A percentile compares a stretch with the other conserved stretches of the same genome.
These are phyloP conservation scores for Boletus sp. DNA, from an alignment of 768 basidiomycete genomes.

Conservation along the genomic window DNA sequence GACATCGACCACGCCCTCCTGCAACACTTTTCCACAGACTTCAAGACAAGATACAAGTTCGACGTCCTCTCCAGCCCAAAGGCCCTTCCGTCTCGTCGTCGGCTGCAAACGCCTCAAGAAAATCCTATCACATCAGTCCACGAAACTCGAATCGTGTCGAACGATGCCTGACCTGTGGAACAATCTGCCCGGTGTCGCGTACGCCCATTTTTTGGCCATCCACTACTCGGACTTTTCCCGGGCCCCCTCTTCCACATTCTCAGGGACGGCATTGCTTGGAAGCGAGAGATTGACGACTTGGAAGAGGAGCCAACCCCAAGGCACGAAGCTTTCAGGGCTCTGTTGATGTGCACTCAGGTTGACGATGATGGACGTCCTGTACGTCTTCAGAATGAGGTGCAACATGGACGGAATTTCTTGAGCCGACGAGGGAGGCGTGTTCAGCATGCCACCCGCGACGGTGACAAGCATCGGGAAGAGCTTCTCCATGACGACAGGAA, in stretches of 20 bases:
- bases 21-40: too few relatives aligned
- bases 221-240: slow-evolving; percentile 85
- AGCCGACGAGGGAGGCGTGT: slow-evolving; percentile 53
- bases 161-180: slow-evolving; percentile 59
- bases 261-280: slow-evolving; percentile 63
- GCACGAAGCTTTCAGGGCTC: slow-evolving; percentile 68
- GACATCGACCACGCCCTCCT: too few relatives aligned
- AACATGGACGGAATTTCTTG: slow-evolving; percentile 82
- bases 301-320: slow-evolving; percentile 86
- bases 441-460: slow-evolving; percentile 71
- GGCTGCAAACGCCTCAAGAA: too few relatives aligned
- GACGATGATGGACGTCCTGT: slow-evolving; percentile 78
- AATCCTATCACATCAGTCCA: slow-evolving; percentile 6
- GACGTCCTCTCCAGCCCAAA: too few relatives aligned
- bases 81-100: too few relatives aligned
- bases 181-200: slow-evolving; percentile 70
- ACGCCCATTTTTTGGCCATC: slow-evolving; percentile 94
- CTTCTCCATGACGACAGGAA: slow-evolving; percentile 56
- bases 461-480: slow-evolving; percentile 74
- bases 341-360: slow-evolving; percentile 76
- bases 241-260: slow-evolving; percentile 73
- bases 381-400: slow-evolving; percentile 84
- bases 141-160: not conserved
- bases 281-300: slow-evolving; percentile 71
- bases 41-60: too few relatives aligned